Conservation (phyloP, 2,329 filamentous ascomycete genomes). For the Sclerotinia borealis region DNA sequence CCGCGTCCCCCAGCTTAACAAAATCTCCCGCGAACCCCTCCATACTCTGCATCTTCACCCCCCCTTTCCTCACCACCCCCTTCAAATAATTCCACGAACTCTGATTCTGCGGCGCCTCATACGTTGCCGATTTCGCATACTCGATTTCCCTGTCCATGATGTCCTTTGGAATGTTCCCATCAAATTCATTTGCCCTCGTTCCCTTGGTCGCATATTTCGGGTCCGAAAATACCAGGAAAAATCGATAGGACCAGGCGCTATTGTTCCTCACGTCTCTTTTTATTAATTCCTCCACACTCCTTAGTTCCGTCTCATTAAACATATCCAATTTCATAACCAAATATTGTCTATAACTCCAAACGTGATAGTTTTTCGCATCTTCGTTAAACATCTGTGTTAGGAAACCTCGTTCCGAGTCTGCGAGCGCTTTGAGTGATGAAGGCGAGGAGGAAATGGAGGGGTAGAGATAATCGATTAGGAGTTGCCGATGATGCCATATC, state of each 20-base stretch:
- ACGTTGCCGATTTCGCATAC: constrained; percentile 68
- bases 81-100: constrained; percentile 89
- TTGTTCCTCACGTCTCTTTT: constrained; percentile 86
- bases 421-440: constrained; percentile 50
- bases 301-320: constrained; percentile 59
- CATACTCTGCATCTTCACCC: constrained; percentile 41
- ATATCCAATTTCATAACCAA: constrained; percentile 59
- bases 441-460: constrained; percentile 53
- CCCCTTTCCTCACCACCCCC: constrained; percentile 66
- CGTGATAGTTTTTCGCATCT: constrained; percentile 97
- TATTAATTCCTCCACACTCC: constrained; percentile 66
- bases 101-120: constrained; percentile 83
- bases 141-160: constrained; percentile 68
- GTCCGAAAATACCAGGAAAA: constrained; percentile 79
- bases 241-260: constrained; percentile 94
- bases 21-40: constrained; percentile 47
- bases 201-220: constrained; percentile 44
- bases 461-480: constrained; percentile 55
- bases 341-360: constrained; percentile 90
- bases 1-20: constrained; percentile 39
- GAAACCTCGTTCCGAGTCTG: constrained; percentile 65
- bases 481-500: constrained; percentile 77
- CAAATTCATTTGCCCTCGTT: constrained; percentile 45
- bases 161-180: constrained; percentile 52
- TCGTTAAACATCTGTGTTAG: constrained; percentile 72